Evolutionary conservation across 2,329 filamentous ascomycete species (phyloP).

Genomic region (Atkinsonella texensis): DNA sequence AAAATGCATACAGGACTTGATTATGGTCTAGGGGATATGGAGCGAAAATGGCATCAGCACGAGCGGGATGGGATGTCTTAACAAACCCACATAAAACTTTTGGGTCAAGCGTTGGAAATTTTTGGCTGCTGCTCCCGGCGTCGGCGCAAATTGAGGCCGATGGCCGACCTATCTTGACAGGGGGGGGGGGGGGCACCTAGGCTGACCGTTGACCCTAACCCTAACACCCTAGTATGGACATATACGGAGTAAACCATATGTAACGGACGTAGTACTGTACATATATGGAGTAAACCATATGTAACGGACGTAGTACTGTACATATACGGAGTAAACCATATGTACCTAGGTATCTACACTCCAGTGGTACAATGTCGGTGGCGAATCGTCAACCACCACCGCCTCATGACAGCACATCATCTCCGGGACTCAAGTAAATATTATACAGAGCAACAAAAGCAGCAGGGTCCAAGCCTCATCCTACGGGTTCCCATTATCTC

Average conservation of each 20-base stretch:
- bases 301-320: no score
- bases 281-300: no score
- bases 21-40: no score
- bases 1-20: no score
- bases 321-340: no score
- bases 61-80: neutral
- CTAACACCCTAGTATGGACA: neutral
- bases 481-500: neutral
- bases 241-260: no score
- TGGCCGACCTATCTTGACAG: no score
- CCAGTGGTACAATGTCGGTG: neutral
- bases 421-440: neutral
- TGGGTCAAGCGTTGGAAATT: neutral
- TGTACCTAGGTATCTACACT: no score
- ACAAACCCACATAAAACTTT: neutral
- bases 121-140: neutral
- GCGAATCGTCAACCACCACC: neutral
- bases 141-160: conserved; percentile 1
- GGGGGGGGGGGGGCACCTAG: no score
- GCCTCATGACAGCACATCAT: neutral
- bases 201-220: neutral
- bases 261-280: no score
- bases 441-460: conserved; percentile 1
- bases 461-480: neutral
- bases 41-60: no score